Evolutionary conservation across 2,329 filamentous ascomycete genomes (phyloP), one percentile per base, ranked within the genome.

Genomic region (Claviceps digitariae): DNA sequence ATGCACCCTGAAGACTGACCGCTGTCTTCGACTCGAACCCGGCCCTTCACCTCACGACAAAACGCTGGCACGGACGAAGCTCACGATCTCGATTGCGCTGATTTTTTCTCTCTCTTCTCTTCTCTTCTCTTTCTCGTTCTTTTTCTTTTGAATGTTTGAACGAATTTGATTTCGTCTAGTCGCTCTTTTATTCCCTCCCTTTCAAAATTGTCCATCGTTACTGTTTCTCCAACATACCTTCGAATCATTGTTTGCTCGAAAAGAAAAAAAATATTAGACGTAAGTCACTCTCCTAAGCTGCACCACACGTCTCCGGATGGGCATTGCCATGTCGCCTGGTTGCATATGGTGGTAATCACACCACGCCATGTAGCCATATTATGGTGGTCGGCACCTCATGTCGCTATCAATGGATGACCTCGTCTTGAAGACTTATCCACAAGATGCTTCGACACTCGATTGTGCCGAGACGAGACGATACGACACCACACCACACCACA

Each of bases 171-270:
- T 64, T 71, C 70, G 71, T 73, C 72, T 64, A 69, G 69, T 70
- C 72, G 63, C 72, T 74, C 72, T 57, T 73, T 73, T 73, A 73
- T 62, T 57, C 29, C 23, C 41, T 13, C 5, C 31, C 45, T n/a
- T 47, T 9, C 29, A 34, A 45, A 20, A 45, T 29, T 27, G 43
- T 47, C 48, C 21, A 44, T 54, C 51, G 25, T 48, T 51, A 38
- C 17, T 46, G 34, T 21, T 48, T 51, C 50, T 45, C 40, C 53
- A 38, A 40, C 51, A 50, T 54, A 56, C 50, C 55, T 60, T 55
- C 40, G 53, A 50, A 55, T 51, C 10, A 29, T 23, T n/a, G n/a
- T 55, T 38, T 50, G 23, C 29, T 49, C 38, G 36, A 54, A 43
- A 56, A 55, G 15, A 46, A 10, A 5, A 4, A 29, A 29, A n/a